Percentiles rank a stretch among this genome's conserved stretches.
phyloP scores from a whole-genome alignment of 495 filamentous ascomycete genomes.

The Xylaria palmicola region DNA sequence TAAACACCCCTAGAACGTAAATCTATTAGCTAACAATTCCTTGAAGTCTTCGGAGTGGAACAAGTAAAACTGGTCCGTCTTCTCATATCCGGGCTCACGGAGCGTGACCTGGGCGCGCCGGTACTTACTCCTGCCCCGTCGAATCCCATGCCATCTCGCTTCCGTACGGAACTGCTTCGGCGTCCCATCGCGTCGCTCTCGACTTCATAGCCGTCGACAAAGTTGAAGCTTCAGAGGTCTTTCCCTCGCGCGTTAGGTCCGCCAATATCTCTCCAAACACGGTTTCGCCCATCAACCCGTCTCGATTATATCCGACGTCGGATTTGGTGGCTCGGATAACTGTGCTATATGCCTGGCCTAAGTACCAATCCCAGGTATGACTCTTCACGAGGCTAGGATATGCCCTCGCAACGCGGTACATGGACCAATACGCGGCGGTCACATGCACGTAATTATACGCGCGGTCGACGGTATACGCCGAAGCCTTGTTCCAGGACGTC shows the following conservation, averaged over 20 bases:
- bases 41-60: not conserved
- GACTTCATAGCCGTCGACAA: constrained; percentile 42
- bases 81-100: not conserved
- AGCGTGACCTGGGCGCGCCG: not conserved
- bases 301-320: constrained; percentile 31
- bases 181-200: constrained; percentile 43
- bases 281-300: constrained; percentile 55
- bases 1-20: constrained; percentile 40
- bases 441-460: constrained; percentile 57
- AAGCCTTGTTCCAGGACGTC: constrained; percentile 42
- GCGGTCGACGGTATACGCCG: constrained; percentile 41
- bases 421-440: constrained; percentile 47
- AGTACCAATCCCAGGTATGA: constrained; percentile 48
- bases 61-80: not conserved
- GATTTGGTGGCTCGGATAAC: constrained; percentile 24
- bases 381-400: constrained; percentile 37
- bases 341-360: constrained; percentile 44
- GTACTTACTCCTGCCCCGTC: constrained; percentile 48
- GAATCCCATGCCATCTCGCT: constrained; percentile 58
- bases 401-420: constrained; percentile 48
- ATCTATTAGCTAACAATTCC: not conserved
- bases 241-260: constrained; percentile 44
- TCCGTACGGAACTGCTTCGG: constrained; percentile 47
- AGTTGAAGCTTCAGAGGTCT: constrained; percentile 33
- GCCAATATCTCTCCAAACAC: constrained; percentile 47